phyloP scores from a whole-genome alignment of 352 stramenopile species.

The Phytophthora tentaculata region DNA sequence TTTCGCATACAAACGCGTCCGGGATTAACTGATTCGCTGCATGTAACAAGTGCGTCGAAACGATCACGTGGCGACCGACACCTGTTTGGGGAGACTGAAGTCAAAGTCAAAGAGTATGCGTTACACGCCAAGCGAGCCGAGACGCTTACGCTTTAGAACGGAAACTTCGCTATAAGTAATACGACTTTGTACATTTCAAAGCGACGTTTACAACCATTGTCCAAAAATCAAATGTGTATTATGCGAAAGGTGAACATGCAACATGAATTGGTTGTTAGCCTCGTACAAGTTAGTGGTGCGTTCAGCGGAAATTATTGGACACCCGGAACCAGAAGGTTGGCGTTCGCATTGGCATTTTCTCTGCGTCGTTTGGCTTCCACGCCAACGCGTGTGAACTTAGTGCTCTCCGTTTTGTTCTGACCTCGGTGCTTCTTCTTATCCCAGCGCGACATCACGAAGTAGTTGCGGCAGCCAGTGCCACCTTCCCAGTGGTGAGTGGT shows the following conservation, averaged over 20 bases:
- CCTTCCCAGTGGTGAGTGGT: slow-evolving; percentile 70
- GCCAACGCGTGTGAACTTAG: slow-evolving; percentile 74
- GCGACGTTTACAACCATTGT: not conserved
- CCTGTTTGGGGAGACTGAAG: not conserved
- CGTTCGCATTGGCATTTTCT: slow-evolving; percentile 11
- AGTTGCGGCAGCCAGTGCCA: slow-evolving; percentile 66
- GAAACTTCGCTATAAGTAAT: not conserved
- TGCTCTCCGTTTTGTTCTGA: slow-evolving; percentile 76
- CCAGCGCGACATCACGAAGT: slow-evolving; percentile 50
- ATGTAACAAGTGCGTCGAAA: not conserved
- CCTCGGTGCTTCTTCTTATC: slow-evolving; percentile 80
- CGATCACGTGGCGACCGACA: not conserved
- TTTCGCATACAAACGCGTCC: slow-evolving; percentile 4
- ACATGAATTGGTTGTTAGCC: not conserved
- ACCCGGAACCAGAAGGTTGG: not conserved
- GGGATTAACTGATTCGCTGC: not conserved
- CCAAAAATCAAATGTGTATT: not conserved
- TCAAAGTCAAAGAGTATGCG: not conserved
- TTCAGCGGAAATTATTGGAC: not conserved
- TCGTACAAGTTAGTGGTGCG: not conserved
- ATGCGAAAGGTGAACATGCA: not conserved
- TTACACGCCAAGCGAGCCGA: not conserved
- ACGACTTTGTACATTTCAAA: no score
- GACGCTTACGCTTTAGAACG: not conserved
- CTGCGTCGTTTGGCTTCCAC: slow-evolving; percentile 49